Base-by-base conservation (phyloP, 2,329 filamentous ascomycete species). In the Phoma herbarum region DNA sequence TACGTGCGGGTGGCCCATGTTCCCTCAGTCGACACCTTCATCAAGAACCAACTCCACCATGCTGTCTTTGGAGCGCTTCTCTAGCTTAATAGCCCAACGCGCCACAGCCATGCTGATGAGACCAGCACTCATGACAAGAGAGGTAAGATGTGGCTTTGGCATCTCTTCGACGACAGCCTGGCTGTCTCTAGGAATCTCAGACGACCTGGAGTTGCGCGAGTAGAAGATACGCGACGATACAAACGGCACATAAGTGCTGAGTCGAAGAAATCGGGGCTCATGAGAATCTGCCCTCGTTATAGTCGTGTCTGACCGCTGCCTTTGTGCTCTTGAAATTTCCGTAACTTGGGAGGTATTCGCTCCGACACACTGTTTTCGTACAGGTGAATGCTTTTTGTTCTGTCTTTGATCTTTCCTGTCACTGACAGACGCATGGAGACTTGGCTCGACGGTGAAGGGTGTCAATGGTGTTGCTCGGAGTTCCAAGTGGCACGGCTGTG, bases 161-260 rank as follows among this genome's bases (percentile, higher is more conserved):
- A 76, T 59, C 49, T 76, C 74, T 48, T 74, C 71, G 1, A 75
- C 25, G 18, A 73, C 60, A 16, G 64, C 62, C 16, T 69, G 64
- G 11, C 63, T 61, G 43, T 72, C 68, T 11, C 47, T 63, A n/a
- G 68, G 66, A 16, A 74, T 37, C 8, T 62, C 60, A 1, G 64
- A 49, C 1, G 60, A 54, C 48, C 63, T 72, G 9, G 65, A 55
- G 49, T 60, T 67, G 23, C 68, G 71, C 22, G 72, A 60, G 42
- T 73, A 75, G 47, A 74, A 75, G n/a, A 76, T 66, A n/a, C 71
- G 69, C 5, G 72, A 69, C 8, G 72, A 70, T 8, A 70, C 59
- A 22, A 74, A 73, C 2, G 73, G 72, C 2, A 74, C 63, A 31
- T 68, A 62, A 7, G 71, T 71, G 46, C 67, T 73, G 28, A 75